Base-by-base conservation (phyloP, 1,284 basidiomycete genomes). In the Ceraceosorus guamensis region DNA sequence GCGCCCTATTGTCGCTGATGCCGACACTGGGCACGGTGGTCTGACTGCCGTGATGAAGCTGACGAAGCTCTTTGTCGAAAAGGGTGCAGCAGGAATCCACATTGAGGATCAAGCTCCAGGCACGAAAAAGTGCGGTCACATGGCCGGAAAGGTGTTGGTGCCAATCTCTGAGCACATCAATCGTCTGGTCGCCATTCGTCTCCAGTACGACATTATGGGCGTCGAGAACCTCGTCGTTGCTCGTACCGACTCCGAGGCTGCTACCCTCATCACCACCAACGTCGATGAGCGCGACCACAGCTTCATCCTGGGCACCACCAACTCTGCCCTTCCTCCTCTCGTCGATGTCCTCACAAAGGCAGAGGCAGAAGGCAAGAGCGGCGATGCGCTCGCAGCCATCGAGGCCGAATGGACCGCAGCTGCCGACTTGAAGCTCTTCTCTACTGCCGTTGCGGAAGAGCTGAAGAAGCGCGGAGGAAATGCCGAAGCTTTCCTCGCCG, bases 11-110 rank as follows among this genome's bases (percentile, higher is more conserved):
- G 74, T 79, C 46, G 78, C 78, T 44, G 78, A 79, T 60, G 78
- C 77, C 61, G 78, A 79, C 64, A 79, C 78, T 16, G 91, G 88
- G 30, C 87, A 93, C 73, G 90, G 89, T 65, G 93, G 92, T 57
- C 81, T 90, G 6, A 95, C 92, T 32, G 86, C 92, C 39, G 90
- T 97, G 51, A 92, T 98, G 89, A 97, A 96, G 80, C 82, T 93
- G n/a, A 83, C 83, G 49, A 93, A 92, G 76, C 81, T 91, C 41
- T 93, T 93, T 71, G 90, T 88, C 32, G 90, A 93, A 80, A 87
- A 88, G 59, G 90, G 90, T 52, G 87, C 89, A 3, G 83, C 90
- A 11, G 90, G 83, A 33, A 88, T 93, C 58, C 90, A 93, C 77
- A 79, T 93, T 50, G 90, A 93, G 77, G 91, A 93, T 77, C 90